Evolutionary conservation across 2,329 filamentous ascomycete genomes (phyloP), one percentile per base, ranked within the genome.

Genomic region (Aspergillus tanneri): DNA sequence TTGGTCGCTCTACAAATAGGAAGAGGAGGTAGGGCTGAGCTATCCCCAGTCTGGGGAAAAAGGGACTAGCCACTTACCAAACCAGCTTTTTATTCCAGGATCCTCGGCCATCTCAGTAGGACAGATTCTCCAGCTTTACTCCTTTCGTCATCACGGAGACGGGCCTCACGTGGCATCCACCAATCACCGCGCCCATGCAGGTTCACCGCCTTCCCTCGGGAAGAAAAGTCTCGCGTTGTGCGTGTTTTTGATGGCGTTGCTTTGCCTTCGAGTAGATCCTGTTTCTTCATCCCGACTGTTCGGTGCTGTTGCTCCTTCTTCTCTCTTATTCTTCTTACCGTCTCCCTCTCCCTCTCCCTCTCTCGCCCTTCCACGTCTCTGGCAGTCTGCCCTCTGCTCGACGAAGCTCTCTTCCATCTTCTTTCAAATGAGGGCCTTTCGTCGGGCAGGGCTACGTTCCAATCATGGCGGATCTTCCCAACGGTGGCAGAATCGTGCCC

Each of bases 401-500:
- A 55, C 52, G 52, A 51, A 48, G 38, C 57, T 53, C 49, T 46
- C 45, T 34, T 45, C 46, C 37, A 24, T 48, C 34, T 43, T 40
- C 48, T 48, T 46, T 44, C 49, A 52, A 64, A 70, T 70, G 68
- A 68, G 64, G 66, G 58, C 55, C 59, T 50, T 57, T 62, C 60
- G 58, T 65, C 58, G 57, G 56, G 60, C 58, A 59, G 61, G 56
- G 54, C 58, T 62, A 45, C 48, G 46, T 53, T 61, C 60, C 48
- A 56, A 71, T 45, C 54, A 73, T 73, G 70, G 66, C 69, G 58
- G 60, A 68, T 54, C 50, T 64, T 55, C 58, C 62, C 49, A 63
- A 65, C 57, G 64, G 64, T 60, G 61, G 61, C 62, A 72, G 70
- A 66, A 70, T 73, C 51, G 69, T 73, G 61, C 70, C 70, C 43